Conservation (phyloP, 176 grass and related monocot species). For the Microstegium vimineum region DNA sequence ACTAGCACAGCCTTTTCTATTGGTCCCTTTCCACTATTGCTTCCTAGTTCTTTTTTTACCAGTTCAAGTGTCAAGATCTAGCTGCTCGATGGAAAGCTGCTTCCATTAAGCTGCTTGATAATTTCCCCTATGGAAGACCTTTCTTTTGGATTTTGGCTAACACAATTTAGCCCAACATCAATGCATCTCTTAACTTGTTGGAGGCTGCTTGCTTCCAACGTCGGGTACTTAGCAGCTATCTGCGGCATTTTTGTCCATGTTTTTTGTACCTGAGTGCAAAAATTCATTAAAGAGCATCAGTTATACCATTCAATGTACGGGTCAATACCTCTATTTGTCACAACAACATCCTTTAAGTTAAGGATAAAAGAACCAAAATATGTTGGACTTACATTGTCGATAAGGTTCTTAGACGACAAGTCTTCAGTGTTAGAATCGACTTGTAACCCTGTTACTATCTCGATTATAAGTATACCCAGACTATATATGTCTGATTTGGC, state of each 20-base stretch:
- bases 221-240: constrained; percentile 17
- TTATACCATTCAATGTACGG: not conserved
- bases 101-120: not conserved
- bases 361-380: not conserved
- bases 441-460: constrained; percentile 1
- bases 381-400: not conserved
- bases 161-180: constrained; percentile 1
- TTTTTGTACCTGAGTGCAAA: constrained; percentile 5
- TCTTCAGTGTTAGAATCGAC: constrained; percentile 4
- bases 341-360: not conserved
- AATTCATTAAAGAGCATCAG: not conserved
- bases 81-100: not conserved
- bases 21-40: not conserved
- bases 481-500: not conserved
- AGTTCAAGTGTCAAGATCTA: not conserved
- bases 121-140: not conserved
- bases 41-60: not conserved
- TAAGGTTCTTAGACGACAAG: not conserved
- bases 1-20: not conserved
- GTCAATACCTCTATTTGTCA: not conserved
- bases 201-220: constrained; percentile 4
- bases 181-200: constrained; percentile 27
- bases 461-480: not conserved
- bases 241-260: constrained; percentile 7
- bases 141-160: not conserved